Evolutionary conservation across 2,329 filamentous ascomycete species (phyloP).

Genomic region (Teratosphaeria epicoccoides): DNA sequence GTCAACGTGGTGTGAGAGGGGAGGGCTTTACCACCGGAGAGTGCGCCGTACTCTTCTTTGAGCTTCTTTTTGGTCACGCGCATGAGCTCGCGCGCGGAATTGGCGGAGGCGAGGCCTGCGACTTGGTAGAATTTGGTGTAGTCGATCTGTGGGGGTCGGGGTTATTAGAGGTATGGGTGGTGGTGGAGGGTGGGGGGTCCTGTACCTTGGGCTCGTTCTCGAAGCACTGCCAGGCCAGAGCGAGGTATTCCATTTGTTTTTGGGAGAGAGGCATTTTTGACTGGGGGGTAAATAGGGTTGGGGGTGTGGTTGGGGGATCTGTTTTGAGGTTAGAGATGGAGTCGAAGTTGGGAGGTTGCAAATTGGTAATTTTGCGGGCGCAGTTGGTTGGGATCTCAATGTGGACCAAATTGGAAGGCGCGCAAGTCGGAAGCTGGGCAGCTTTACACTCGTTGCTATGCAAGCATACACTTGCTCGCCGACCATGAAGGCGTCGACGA

Average conservation of each 20-base stretch:
- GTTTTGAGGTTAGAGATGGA: not conserved
- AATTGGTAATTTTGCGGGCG: not conserved
- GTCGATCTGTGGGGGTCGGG: conserved; percentile 19
- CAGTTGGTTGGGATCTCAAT: not conserved
- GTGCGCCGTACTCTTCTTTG: conserved; percentile 17
- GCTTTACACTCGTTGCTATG: not conserved
- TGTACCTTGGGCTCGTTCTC: conserved; percentile 19
- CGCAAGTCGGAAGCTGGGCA: not conserved
- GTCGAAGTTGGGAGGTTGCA: not conserved
- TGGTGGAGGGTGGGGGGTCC: not conserved
- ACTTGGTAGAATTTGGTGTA: conserved; percentile 23
- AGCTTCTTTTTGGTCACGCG: conserved; percentile 27
- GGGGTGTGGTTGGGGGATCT: not conserved
- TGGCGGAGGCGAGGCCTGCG: conserved; percentile 17
- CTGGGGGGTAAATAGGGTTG: not conserved
- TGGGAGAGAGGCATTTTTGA: conserved; percentile 12
- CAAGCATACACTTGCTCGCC: not conserved
- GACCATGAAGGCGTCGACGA: not conserved
- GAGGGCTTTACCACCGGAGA: not conserved
- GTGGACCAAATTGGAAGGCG: too few species aligned
- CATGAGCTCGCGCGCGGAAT: conserved; percentile 24
- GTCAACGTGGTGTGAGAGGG: too few species aligned
- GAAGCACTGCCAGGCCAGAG: conserved; percentile 17
- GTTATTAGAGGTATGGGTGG: not conserved
- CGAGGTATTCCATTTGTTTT: conserved; percentile 16